phyloP scores from a whole-genome alignment of 208 protist species.

The Pavlovales sp. region DNA sequence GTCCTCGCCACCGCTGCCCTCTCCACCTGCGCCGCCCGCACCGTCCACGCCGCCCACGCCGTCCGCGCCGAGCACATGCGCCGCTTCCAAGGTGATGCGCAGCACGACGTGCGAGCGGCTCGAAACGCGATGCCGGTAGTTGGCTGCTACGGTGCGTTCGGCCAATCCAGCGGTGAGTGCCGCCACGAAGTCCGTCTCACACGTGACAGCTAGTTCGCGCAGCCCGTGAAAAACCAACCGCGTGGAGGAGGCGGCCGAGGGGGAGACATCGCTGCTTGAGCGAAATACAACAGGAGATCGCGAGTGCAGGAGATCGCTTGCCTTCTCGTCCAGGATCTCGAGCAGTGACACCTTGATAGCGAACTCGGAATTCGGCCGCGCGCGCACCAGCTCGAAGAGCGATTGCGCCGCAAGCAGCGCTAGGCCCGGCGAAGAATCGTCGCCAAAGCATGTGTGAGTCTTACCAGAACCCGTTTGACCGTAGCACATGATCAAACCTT shows the following conservation, averaged over 20 bases:
- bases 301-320: neutral
- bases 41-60: no score
- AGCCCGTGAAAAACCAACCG: neutral
- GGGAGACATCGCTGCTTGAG: neutral
- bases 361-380: neutral
- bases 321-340: neutral
- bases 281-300: neutral
- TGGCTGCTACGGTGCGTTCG: neutral
- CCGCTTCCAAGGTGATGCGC: neutral
- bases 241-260: no score
- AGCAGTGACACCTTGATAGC: neutral
- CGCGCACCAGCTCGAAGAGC: neutral
- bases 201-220: neutral
- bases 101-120: neutral
- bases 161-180: neutral
- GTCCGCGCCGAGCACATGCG: neutral
- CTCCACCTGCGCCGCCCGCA: no score
- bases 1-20: no score
- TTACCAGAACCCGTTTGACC: neutral
- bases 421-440: neutral
- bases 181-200: neutral
- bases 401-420: neutral
- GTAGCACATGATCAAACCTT: neutral
- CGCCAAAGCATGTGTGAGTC: neutral
- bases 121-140: neutral